phyloP scores from a whole-genome alignment of 768 basidiomycete species.

The Mrakia frigida region DNA sequence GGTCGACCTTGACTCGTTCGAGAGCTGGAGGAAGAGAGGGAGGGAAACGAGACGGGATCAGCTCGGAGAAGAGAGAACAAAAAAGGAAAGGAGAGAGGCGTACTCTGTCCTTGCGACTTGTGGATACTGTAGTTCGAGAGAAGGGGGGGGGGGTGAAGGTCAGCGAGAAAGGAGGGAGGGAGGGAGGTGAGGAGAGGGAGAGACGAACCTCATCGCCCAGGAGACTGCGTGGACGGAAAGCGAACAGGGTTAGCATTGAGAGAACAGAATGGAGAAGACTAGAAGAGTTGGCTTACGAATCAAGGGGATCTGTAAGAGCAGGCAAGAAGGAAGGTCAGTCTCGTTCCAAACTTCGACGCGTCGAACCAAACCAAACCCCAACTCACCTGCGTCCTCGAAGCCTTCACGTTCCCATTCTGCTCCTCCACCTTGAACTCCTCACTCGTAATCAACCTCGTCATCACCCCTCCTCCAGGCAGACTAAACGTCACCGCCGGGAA shows the following conservation, averaged over 20 bases:
- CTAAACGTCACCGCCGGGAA: conserved; percentile 73
- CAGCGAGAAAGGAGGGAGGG: conserved; percentile 21
- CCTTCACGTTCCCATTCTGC: conserved; percentile 79
- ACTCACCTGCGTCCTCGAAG: conserved; percentile 69
- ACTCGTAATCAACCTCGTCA: conserved; percentile 56
- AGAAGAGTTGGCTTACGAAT: conserved; percentile 50
- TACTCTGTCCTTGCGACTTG: conserved; percentile 89
- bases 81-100: background rate
- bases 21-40: conserved; percentile 48
- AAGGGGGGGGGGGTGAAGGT: conserved; percentile 30
- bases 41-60: background rate
- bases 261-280: too few species aligned
- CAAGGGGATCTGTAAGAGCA: conserved; percentile 61
- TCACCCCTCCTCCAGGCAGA: conserved; percentile 54
- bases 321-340: background rate
- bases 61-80: background rate
- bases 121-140: background rate
- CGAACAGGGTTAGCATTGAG: background rate
- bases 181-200: conserved; percentile 36
- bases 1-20: conserved; percentile 87
- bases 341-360: conserved; percentile 8
- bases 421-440: conserved; percentile 83
- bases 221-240: conserved; percentile 49
- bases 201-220: conserved; percentile 73
- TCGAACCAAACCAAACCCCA: conserved; percentile 34